Percentiles rank a stretch among this genome's conserved stretches.
Evolutionary conservation across 768 basidiomycete species (phyloP).

Genomic region (Mycena vulgaris): DNA sequence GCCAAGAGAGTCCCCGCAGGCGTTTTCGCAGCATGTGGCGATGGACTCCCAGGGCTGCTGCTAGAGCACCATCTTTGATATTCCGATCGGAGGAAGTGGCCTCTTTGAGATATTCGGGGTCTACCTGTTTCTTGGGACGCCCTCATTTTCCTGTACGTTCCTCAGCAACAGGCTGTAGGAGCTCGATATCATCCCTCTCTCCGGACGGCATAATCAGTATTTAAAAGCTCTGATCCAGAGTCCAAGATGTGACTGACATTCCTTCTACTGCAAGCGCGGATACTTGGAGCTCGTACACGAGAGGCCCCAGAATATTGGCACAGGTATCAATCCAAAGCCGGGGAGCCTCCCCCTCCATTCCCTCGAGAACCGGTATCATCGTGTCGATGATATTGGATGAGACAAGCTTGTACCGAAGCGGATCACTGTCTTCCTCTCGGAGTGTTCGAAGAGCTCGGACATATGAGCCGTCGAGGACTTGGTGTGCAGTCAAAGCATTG

Average conservation of each 20-base stretch:
- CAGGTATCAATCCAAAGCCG: neutral
- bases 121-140: neutral
- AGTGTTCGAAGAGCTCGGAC: neutral
- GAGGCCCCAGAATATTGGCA: neutral
- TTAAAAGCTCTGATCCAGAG: too few species aligned
- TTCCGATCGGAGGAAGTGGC: conserved; percentile 13
- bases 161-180: neutral
- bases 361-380: neutral
- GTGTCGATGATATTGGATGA: conserved; percentile 17
- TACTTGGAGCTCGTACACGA: conserved; percentile 12
- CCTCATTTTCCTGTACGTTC: neutral
- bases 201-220: neutral
- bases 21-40: conserved; percentile 3
- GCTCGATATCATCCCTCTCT: conserved; percentile 13
- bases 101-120: conserved; percentile 8
- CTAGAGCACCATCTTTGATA: conserved; percentile 7
- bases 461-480: neutral
- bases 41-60: neutral
- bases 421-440: conserved; percentile 12
- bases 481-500: neutral
- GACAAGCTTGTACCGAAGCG: neutral
- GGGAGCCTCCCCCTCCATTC: neutral
- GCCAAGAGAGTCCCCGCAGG: conserved; percentile 1
- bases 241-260: too few species aligned
- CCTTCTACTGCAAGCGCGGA: conserved; percentile 2